These are phyloP conservation scores for Dioszegia crocea DNA, from an alignment of 768 basidiomycete genomes.

Conservation along the genomic window DNA sequence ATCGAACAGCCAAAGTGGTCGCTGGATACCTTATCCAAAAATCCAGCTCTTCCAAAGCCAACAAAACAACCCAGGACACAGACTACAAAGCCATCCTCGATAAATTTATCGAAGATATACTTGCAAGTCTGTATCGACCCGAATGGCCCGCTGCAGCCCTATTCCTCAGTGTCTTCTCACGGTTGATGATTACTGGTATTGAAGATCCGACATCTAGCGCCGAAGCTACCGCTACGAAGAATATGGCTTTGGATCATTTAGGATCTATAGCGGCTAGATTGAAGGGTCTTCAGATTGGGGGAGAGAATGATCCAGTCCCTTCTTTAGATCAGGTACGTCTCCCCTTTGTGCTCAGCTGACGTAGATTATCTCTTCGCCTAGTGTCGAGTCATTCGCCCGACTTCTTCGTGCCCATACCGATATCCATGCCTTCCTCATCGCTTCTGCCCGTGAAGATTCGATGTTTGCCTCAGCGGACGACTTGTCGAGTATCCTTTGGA, in stretches of 20 bases:
- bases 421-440: constrained; percentile 17
- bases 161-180: constrained; percentile 71
- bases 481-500: constrained; percentile 70
- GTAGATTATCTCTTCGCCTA: constrained; percentile 26
- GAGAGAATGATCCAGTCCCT: constrained; percentile 2
- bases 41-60: constrained; percentile 64
- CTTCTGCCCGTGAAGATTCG: constrained; percentile 22
- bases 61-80: constrained; percentile 86
- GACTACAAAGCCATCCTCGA: constrained; percentile 93
- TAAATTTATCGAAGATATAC: constrained; percentile 78
- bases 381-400: neutral
- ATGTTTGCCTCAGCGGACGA: constrained; percentile 65
- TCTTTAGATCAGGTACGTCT: constrained; percentile 67
- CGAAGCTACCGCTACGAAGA: constrained; percentile 81
- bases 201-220: constrained; percentile 70
- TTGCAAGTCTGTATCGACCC: constrained; percentile 85
- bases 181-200: constrained; percentile 78
- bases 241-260: constrained; percentile 85
- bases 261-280: constrained; percentile 86
- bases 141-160: constrained; percentile 95
- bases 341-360: constrained; percentile 50
- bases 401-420: constrained; percentile 17
- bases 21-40: constrained; percentile 63
- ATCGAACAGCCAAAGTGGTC: constrained; percentile 78
- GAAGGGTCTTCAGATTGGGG: constrained; percentile 46